Conservation (phyloP, 2,329 filamentous ascomycete genomes). For the Fusarium chlamydosporum region DNA sequence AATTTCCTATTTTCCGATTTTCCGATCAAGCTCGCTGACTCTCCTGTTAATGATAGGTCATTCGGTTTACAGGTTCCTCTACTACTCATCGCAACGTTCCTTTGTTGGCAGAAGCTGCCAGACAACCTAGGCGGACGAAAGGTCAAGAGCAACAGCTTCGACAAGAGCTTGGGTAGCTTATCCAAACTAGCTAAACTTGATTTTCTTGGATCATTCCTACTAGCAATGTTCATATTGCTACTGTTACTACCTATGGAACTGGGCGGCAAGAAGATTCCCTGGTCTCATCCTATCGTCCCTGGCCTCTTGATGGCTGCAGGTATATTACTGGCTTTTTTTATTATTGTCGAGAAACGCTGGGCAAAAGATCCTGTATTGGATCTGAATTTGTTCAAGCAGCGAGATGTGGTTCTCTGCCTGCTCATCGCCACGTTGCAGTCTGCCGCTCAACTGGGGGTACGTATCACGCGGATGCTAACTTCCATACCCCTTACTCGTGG, state of each 20-base stretch:
- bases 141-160: background rate
- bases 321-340: constrained; percentile 58
- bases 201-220: constrained; percentile 65
- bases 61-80: constrained; percentile 55
- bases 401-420: constrained; percentile 68
- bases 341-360: constrained; percentile 61
- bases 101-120: background rate
- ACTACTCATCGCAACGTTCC: background rate
- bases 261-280: constrained; percentile 66
- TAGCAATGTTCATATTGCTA: constrained; percentile 68
- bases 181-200: constrained; percentile 60
- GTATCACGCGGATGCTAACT: background rate
- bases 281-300: constrained; percentile 62
- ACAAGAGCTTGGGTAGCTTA: no score
- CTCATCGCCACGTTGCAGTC: constrained; percentile 70
- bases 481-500: background rate
- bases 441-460: constrained; percentile 58
- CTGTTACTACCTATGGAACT: constrained; percentile 67
- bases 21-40: background rate
- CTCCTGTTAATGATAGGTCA: constrained; percentile 54
- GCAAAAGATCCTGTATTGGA: constrained; percentile 72
- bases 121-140: constrained; percentile 63
- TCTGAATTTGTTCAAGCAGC: constrained; percentile 65
- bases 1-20: no score
- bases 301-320: constrained; percentile 57